phyloP scores from a whole-genome alignment of 129 eudicot species.

The carrot (Daucus carota) region DNA sequence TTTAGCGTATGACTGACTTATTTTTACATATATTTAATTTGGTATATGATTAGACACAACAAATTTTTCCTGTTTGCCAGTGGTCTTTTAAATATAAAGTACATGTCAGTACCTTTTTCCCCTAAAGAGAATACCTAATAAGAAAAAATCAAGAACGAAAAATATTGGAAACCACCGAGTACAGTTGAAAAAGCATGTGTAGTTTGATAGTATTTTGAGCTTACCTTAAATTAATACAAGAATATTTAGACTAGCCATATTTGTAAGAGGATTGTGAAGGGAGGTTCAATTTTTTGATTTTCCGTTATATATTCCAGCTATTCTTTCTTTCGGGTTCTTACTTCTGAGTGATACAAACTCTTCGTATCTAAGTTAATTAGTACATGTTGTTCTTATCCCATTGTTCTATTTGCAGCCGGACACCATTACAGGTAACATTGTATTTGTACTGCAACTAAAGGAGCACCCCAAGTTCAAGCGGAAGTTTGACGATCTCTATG shows the following conservation, averaged over 20 bases:
- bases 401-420: conserved; percentile 54
- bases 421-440: conserved; percentile 53
- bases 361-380: neutral
- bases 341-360: neutral
- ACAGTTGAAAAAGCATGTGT: neutral
- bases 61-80: neutral
- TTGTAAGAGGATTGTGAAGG: neutral
- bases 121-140: neutral
- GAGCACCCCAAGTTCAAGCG: conserved; percentile 61
- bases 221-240: neutral
- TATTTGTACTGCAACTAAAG: conserved; percentile 53
- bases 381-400: neutral
- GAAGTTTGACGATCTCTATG: conserved; percentile 55
- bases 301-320: neutral
- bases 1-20: too few relatives aligned
- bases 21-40: too few relatives aligned
- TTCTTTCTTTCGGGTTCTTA: neutral
- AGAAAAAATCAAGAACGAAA: neutral
- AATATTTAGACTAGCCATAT: neutral
- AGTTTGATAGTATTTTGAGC: neutral
- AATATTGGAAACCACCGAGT: neutral
- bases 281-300: neutral
- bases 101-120: neutral
- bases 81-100: neutral
- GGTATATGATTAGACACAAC: neutral